Evolutionary conservation across 306 rosid species (phyloP), one percentile per base, ranked within the genome.

Genomic region (Senna siamea): DNA sequence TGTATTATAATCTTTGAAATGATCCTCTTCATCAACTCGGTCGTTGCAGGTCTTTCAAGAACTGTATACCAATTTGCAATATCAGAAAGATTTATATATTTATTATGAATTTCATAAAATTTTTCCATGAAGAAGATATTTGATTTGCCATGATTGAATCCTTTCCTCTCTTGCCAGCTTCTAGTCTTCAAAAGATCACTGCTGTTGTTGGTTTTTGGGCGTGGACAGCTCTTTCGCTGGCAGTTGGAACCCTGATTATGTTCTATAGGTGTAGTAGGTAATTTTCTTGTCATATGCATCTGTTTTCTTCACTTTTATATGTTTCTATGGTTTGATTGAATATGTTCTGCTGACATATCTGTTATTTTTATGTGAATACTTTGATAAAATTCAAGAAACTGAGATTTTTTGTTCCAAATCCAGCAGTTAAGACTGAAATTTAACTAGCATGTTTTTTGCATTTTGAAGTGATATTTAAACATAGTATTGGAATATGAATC

Each of bases 191-290:
- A 60, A 94, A 85, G 96, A 86, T 91, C 78, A 94, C 98, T 32
- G 98, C 97, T 17, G 72, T 71, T 79, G 83, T 83, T 76, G 97
- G 97, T 69, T 86, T 94, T 58, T 94, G 98, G 96, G 92, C 92
- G 18, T 91, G 96, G 97, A 47, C 75, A 44, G 87, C 90, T 62
- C 78, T 94, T 80, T 88, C 93, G 72, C 34, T 87, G 34, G 76
- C 90, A 18, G 76, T 68, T 72, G 86, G 79, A 79, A 22, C 96
- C 12, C 68, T 94, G 80, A 26, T 89, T 74, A 88, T 89, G 97
- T 77, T 94, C 74, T 89, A 91, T 83, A 88, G 80, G 85, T 91
- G 98, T 73, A 88, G 96, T 69, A 88, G 98, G 98, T 94, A 89
- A 81, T 70, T 63, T 79, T 56, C 30, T 71, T 22, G 61, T 52